These are phyloP conservation scores for Chlorociboria aeruginascens DNA, from an alignment of 495 filamentous ascomycete species.

Conservation along the genomic window DNA sequence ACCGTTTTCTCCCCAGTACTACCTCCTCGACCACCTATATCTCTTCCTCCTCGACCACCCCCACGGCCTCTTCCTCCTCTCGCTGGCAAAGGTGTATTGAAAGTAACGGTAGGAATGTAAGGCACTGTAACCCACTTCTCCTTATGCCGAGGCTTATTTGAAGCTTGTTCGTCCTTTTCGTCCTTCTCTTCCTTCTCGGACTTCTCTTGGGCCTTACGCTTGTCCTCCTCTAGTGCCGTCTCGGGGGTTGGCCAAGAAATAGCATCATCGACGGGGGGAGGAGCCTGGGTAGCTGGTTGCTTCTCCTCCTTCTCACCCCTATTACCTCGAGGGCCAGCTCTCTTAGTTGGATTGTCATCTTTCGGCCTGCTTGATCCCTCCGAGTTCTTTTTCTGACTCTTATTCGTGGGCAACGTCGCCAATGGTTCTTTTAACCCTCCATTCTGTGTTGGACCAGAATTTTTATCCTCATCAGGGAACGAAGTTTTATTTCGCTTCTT, in stretches of 20 bases:
- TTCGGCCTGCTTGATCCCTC: slow-evolving; percentile 36
- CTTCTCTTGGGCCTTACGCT: slow-evolving; percentile 52
- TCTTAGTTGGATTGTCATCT: slow-evolving; percentile 27
- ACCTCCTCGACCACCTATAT: slow-evolving; percentile 37
- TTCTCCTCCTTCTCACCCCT: slow-evolving; percentile 39
- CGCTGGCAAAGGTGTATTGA: slow-evolving; percentile 66
- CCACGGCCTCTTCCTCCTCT: slow-evolving; percentile 47
- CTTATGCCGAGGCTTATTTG: slow-evolving; percentile 47
- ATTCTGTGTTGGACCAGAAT: slow-evolving; percentile 9
- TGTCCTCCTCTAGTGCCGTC: slow-evolving; percentile 58
- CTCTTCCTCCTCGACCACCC: slow-evolving; percentile 37
- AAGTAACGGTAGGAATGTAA: slow-evolving; percentile 68
- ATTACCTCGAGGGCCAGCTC: slow-evolving; percentile 32
- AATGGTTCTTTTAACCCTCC: slow-evolving; percentile 3
- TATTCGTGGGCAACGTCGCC: slow-evolving; percentile 16
- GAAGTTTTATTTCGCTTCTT: slow-evolving; percentile 22
- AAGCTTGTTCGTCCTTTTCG: slow-evolving; percentile 36
- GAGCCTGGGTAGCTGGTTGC: slow-evolving; percentile 22
- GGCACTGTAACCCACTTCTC: slow-evolving; percentile 62
- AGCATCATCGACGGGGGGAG: slow-evolving; percentile 59
- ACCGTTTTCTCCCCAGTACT: slow-evolving; percentile 30
- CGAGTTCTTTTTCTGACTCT: slow-evolving; percentile 36
- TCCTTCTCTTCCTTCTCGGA: slow-evolving; percentile 49
- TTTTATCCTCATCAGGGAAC: slow-evolving; percentile 17
- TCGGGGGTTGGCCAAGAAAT: slow-evolving; percentile 86